Conservation (phyloP, 306 rosid species). For the Rosa rugosa region DNA sequence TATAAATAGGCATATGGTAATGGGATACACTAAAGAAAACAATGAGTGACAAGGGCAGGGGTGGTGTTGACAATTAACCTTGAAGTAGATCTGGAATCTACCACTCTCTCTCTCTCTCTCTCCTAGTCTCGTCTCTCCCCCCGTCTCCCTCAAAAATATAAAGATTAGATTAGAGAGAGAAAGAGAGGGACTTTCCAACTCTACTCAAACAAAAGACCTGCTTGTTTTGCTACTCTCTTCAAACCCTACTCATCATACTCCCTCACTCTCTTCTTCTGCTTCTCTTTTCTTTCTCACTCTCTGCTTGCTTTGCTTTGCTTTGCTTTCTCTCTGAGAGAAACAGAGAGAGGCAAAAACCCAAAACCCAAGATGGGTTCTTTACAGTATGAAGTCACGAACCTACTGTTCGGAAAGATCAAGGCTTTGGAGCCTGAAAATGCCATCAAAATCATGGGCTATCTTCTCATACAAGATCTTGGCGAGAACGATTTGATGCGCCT, state of each 20-base stretch:
- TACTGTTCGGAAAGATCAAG: constrained; percentile 57
- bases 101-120: constrained; percentile 14
- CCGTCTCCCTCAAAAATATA: constrained; percentile 25
- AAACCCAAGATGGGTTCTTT: constrained; percentile 46
- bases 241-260: constrained; percentile 7
- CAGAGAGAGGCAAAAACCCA: background rate
- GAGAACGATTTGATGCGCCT: constrained; percentile 58
- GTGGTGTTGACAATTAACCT: constrained; percentile 29
- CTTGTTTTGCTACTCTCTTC: constrained; percentile 3
- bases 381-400: constrained; percentile 54
- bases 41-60: background rate
- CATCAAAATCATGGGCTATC: constrained; percentile 71
- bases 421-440: constrained; percentile 76
- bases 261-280: background rate
- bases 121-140: background rate
- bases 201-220: constrained; percentile 11
- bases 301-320: background rate
- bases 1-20: background rate
- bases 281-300: background rate
- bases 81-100: constrained; percentile 57
- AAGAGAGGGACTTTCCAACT: constrained; percentile 15
- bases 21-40: constrained; percentile 7
- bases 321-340: background rate
- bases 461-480: constrained; percentile 58
- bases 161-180: constrained; percentile 54